Evolutionary conservation across 2,329 filamentous ascomycete species (phyloP).

Genomic region (Neopestalotiopsis sp.): DNA sequence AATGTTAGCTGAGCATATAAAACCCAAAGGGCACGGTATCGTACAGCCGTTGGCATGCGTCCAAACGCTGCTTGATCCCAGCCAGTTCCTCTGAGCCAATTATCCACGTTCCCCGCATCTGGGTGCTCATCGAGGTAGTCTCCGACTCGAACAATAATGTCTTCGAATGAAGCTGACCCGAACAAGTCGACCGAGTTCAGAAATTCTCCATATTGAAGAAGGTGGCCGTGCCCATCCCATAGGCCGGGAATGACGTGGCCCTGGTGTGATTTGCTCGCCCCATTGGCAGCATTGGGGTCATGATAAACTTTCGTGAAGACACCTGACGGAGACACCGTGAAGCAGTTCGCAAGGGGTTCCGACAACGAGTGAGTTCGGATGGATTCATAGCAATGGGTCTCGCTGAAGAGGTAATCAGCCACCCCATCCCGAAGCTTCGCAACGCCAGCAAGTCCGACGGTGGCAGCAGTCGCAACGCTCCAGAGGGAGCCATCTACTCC

Average conservation of each 20-base stretch:
- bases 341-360: slow-evolving; percentile 55
- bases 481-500: slow-evolving; percentile 27
- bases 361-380: slow-evolving; percentile 48
- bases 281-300: slow-evolving; percentile 34
- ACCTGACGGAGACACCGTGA: slow-evolving; percentile 56
- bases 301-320: slow-evolving; percentile 55
- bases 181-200: slow-evolving; percentile 70
- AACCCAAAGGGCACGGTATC: slow-evolving; percentile 29
- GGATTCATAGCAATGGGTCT: slow-evolving; percentile 49
- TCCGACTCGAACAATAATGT: slow-evolving; percentile 58
- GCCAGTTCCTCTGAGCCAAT: slow-evolving; percentile 71
- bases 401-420: slow-evolving; percentile 30
- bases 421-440: slow-evolving; percentile 29
- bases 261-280: slow-evolving; percentile 38
- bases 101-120: slow-evolving; percentile 54
- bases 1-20: slow-evolving; percentile 20
- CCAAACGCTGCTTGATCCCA: slow-evolving; percentile 74
- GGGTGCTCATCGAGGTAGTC: slow-evolving; percentile 57
- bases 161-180: slow-evolving; percentile 58
- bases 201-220: slow-evolving; percentile 71
- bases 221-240: slow-evolving; percentile 74
- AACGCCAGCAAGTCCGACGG: slow-evolving; percentile 31
- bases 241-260: slow-evolving; percentile 70
- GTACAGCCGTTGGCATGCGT: slow-evolving; percentile 68
- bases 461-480: slow-evolving; percentile 26